A percentile compares a stretch with the other conserved stretches of the same genome.
These are phyloP conservation scores for Termitomyces sp. DNA, from an alignment of 768 basidiomycete species.

Conservation along the genomic window DNA sequence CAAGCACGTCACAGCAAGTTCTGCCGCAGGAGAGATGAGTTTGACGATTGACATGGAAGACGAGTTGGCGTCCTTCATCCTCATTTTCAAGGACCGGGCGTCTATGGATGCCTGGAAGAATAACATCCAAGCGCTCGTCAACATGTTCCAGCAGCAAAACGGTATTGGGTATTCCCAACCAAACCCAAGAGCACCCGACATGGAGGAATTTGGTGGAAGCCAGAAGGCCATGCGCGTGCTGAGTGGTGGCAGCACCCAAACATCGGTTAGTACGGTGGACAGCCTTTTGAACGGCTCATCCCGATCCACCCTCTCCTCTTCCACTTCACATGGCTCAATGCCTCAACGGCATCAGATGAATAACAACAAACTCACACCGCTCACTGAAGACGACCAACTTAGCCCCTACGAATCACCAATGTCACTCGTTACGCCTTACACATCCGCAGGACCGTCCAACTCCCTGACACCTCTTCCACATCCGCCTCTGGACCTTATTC, in stretches of 20 bases:
- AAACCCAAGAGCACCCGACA: constrained; percentile 42
- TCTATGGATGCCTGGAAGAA: constrained; percentile 87
- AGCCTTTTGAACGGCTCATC: constrained; percentile 65
- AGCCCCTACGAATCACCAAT: constrained; percentile 55
- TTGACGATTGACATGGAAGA: constrained; percentile 98
- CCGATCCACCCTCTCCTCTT: constrained; percentile 70
- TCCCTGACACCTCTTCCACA: constrained; percentile 80
- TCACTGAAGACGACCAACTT: constrained; percentile 72
- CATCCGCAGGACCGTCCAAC: constrained; percentile 73
- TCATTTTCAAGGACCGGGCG: constrained; percentile 90
- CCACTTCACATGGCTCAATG: constrained; percentile 65
- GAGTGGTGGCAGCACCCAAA: constrained; percentile 64
- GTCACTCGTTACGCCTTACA: constrained; percentile 64
- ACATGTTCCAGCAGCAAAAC: constrained; percentile 60
- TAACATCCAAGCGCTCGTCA: constrained; percentile 78
- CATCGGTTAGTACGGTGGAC: constrained; percentile 61
- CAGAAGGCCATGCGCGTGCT: constrained; percentile 77
- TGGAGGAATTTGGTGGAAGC: constrained; percentile 79
- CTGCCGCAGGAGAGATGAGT: constrained; percentile 79
- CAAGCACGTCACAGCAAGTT: constrained; percentile 80
- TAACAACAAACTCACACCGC: constrained; percentile 53
- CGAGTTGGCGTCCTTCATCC: constrained; percentile 92
- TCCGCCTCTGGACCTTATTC: constrained; percentile 87
- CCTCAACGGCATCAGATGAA: constrained; percentile 32
- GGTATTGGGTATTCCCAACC: constrained; percentile 30